Evolutionary conservation across 352 stramenopile genomes (phyloP).

Genomic region (Pythium chondricola): DNA sequence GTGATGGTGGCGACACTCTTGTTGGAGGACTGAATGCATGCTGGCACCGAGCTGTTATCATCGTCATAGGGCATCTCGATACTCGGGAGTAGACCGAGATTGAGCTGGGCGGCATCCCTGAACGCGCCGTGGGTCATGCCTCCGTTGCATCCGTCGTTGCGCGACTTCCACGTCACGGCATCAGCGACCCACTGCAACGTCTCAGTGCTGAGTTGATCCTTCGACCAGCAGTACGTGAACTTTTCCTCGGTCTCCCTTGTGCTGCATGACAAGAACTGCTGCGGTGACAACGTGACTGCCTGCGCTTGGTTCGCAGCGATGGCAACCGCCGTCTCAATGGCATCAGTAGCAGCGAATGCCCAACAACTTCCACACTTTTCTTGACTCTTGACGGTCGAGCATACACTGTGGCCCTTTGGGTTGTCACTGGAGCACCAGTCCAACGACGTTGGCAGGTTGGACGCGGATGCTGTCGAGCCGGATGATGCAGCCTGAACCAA

Average conservation of each 20-base stretch:
- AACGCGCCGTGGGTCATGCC: slow-evolving; percentile 81
- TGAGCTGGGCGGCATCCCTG: slow-evolving; percentile 55
- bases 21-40: slow-evolving; percentile 33
- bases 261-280: slow-evolving; percentile 73
- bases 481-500: slow-evolving; percentile 20
- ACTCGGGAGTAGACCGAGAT: slow-evolving; percentile 58
- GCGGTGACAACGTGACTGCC: slow-evolving; percentile 61
- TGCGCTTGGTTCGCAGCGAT: slow-evolving; percentile 53
- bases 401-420: slow-evolving; percentile 55
- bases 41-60: slow-evolving; percentile 20
- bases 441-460: slow-evolving; percentile 27
- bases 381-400: slow-evolving; percentile 74
- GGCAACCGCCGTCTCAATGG: slow-evolving; percentile 70
- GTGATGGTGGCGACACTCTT: slow-evolving; percentile 66
- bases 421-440: slow-evolving; percentile 75
- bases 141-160: slow-evolving; percentile 71
- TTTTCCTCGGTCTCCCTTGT: slow-evolving; percentile 56
- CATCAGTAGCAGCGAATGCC: slow-evolving; percentile 68
- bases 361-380: slow-evolving; percentile 79
- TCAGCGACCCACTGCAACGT: slow-evolving; percentile 55
- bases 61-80: slow-evolving; percentile 74
- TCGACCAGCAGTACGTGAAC: slow-evolving; percentile 74
- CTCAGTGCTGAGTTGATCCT: slow-evolving; percentile 30
- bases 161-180: slow-evolving; percentile 69
- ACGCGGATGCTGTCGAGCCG: slow-evolving; percentile 11